Conservation (phyloP, 2,329 filamentous ascomycete genomes). For the Sarocladiaceae sp. region DNA sequence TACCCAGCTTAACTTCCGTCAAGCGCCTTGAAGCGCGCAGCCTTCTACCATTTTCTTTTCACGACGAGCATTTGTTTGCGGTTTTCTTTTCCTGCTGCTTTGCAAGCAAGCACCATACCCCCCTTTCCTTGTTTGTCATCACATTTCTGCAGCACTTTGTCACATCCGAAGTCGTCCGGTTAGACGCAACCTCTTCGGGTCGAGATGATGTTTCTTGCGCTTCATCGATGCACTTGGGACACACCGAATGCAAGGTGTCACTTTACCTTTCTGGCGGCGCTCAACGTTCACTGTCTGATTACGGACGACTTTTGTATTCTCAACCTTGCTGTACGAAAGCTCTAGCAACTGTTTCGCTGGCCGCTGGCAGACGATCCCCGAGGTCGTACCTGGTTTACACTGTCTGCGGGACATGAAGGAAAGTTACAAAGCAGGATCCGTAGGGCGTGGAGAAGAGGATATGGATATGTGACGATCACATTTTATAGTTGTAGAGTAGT, state of each 20-base stretch:
- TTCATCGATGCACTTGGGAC: background rate
- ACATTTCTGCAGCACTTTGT: background rate
- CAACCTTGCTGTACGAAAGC: too few species aligned
- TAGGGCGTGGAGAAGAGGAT: conserved; percentile 11
- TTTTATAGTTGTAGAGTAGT: conserved; percentile 21
- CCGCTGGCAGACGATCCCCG: background rate
- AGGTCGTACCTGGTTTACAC: background rate
- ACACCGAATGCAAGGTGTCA: background rate
- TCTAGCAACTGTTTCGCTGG: background rate
- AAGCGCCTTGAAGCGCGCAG: background rate
- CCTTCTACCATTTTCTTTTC: conserved; percentile 12
- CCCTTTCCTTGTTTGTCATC: conserved; percentile 16
- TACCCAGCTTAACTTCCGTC: background rate
- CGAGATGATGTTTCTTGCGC: too few species aligned
- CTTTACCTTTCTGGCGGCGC: background rate
- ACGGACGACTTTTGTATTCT: background rate
- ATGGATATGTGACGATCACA: conserved; percentile 17
- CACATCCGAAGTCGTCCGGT: too few species aligned
- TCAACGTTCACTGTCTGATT: background rate
- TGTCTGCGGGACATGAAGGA: background rate
- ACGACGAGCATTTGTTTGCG: conserved; percentile 16
- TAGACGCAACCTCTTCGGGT: too few species aligned
- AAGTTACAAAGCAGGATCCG: conserved; percentile 10
- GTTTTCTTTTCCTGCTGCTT: conserved; percentile 15
- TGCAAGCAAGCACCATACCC: conserved; percentile 32